A percentile compares a stretch with the other conserved stretches of the same genome.
Conservation (phyloP, 805 yeast species). For the Naumovozyma baii region DNA sequence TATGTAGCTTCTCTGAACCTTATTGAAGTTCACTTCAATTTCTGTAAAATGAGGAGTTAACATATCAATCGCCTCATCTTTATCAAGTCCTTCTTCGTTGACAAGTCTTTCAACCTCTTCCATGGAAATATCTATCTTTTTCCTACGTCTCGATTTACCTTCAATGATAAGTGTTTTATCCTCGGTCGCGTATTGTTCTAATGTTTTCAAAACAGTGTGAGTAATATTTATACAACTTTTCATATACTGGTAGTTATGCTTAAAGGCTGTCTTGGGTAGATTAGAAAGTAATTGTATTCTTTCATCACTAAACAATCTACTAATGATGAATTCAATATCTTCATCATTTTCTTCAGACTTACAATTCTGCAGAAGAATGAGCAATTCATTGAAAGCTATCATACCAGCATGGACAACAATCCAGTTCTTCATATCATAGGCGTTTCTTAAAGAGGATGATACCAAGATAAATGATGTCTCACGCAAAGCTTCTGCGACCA, state of each 20-base stretch:
- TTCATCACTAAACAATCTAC: constrained; percentile 63
- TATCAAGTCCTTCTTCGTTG: constrained; percentile 25
- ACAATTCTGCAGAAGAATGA: constrained; percentile 38
- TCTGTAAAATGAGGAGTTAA: constrained; percentile 9
- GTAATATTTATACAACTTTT: constrained; percentile 54
- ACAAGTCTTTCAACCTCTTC: constrained; percentile 32
- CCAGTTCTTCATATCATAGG: constrained; percentile 39
- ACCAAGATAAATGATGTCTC: constrained; percentile 52
- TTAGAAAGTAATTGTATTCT: constrained; percentile 43
- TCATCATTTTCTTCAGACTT: constrained; percentile 30
- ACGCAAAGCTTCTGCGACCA: constrained; percentile 47
- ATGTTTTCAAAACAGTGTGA: constrained; percentile 52
- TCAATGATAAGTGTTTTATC: constrained; percentile 42
- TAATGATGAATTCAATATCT: constrained; percentile 46
- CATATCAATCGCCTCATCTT: constrained; percentile 28
- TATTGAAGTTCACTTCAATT: constrained; percentile 16
- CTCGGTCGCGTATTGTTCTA: constrained; percentile 50
- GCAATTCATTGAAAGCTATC: constrained; percentile 54
- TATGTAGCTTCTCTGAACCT: constrained; percentile 17
- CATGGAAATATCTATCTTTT: constrained; percentile 16
- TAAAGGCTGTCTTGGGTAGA: constrained; percentile 55
- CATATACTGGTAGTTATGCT: constrained; percentile 54
- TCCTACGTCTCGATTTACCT: constrained; percentile 33
- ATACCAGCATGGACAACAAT: constrained; percentile 61
- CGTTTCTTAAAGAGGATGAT: constrained; percentile 31